These are phyloP conservation scores for Magnolia changhungtana DNA, from an alignment of 164 flowering plant species.

Conservation along the genomic window DNA sequence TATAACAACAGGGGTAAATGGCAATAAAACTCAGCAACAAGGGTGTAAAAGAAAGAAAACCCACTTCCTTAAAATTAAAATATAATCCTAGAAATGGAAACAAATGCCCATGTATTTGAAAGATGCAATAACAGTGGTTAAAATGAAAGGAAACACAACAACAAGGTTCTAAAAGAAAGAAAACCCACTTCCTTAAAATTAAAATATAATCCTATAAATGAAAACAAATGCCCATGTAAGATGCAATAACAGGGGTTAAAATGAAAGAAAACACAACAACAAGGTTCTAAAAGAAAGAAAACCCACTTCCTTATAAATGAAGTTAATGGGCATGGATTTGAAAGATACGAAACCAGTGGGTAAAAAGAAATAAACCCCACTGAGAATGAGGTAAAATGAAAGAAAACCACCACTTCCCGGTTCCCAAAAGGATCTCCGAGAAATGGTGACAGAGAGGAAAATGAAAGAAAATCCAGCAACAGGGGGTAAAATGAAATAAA, in stretches of 20 bases:
- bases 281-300: too few species aligned
- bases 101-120: slow-evolving; percentile 1
- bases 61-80: background rate
- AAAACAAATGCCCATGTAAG: background rate
- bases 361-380: background rate
- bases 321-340: background rate
- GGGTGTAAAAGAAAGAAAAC: background rate
- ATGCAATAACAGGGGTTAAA: background rate
- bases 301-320: background rate
- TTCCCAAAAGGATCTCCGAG: background rate
- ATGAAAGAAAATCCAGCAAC: background rate
- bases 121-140: background rate
- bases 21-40: background rate
- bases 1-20: background rate
- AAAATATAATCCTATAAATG: background rate
- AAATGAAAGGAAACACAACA: background rate
- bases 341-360: background rate
- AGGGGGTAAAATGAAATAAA: background rate
- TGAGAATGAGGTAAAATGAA: background rate
- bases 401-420: background rate
- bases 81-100: background rate
- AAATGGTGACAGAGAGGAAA: background rate
- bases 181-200: background rate
- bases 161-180: background rate
- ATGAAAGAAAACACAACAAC: too few species aligned